These are phyloP conservation scores for Pyrus hybrid DNA, from an alignment of 331 rosid species.

Conservation along the genomic window DNA sequence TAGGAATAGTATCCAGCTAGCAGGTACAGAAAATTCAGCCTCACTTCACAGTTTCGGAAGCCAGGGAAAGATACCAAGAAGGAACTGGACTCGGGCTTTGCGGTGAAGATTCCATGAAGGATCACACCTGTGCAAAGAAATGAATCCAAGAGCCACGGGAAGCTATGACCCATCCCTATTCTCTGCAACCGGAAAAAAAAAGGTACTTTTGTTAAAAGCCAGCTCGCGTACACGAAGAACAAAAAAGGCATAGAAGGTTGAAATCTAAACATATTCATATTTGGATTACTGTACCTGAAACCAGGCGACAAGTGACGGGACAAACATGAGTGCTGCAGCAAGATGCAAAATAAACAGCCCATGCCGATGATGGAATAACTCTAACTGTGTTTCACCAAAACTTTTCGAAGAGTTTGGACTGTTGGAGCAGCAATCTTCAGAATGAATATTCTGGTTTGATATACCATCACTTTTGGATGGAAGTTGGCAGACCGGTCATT, in stretches of 20 bases:
- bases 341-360: constrained; percentile 83
- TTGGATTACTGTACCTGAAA: constrained; percentile 53
- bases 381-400: constrained; percentile 76
- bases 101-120: constrained; percentile 67
- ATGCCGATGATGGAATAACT: constrained; percentile 81
- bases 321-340: constrained; percentile 75
- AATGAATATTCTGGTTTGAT: constrained; percentile 37
- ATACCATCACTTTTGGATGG: constrained; percentile 43
- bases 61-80: constrained; percentile 39
- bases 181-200: constrained; percentile 50
- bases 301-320: constrained; percentile 84
- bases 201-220: constrained; percentile 6
- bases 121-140: constrained; percentile 70
- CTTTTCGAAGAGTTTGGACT: constrained; percentile 67
- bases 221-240: background rate
- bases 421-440: constrained; percentile 40
- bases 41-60: constrained; percentile 34
- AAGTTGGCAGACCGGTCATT: constrained; percentile 31
- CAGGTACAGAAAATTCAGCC: constrained; percentile 51
- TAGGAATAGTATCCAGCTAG: constrained; percentile 71
- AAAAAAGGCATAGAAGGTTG: background rate
- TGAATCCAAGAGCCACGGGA: constrained; percentile 86
- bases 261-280: background rate
- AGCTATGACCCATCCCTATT: constrained; percentile 58
- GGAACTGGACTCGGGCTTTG: constrained; percentile 61